Base-by-base conservation (phyloP, 805 yeast genomes). In the Wickerhamiella occidentalis region DNA sequence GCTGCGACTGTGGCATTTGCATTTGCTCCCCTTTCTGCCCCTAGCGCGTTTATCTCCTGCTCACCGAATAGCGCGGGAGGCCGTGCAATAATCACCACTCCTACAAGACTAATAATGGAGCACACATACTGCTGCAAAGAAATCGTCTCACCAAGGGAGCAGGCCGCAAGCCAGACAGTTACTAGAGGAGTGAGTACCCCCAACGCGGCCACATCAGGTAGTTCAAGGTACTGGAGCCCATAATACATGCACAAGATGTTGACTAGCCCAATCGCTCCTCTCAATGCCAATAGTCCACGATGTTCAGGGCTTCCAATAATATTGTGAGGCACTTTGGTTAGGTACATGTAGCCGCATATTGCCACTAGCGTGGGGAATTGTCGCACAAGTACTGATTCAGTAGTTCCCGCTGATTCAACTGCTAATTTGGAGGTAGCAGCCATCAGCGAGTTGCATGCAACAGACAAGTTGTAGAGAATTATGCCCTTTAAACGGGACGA, bases 211-310 rank as follows among this genome's bases (percentile, higher is more conserved):
- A 94, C 84, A 59, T 87, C 96, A 9, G 88, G 79, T 5, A 87
- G 73, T 46, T 85, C 75, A 42, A 87, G 69, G 58, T 82, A 84
- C 66, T 77, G 72, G 54, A 87, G 67, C 1, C 94, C 77, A 61
- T 71, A 84, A 63, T 85, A 87, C 60, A 83, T 69, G 3, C 90
- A 81, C 59, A 80, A 80, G 5, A 86, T 94, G 3, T 95, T 94
- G 51, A 82, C 62, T 56, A 79, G 84, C 5, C 96, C 96, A 13
- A 78, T 70, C 1, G 72, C 45, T 0, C 95, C 95, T 52, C 96
- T 69, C 3, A 75, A 42, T 0, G 76, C 60, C 51, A 86, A 65
- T 56, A 76, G 69, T 46, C 62, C 58, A 12, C 95, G 68, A 35
- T 77, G 61, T 1, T 71, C 75, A 11, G 64, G 70, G 1, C 86